A percentile compares a stretch with the other conserved stretches of the same genome.
phyloP scores from a whole-genome alignment of 352 stramenopile genomes.

The Globisporangium echinulatum region DNA sequence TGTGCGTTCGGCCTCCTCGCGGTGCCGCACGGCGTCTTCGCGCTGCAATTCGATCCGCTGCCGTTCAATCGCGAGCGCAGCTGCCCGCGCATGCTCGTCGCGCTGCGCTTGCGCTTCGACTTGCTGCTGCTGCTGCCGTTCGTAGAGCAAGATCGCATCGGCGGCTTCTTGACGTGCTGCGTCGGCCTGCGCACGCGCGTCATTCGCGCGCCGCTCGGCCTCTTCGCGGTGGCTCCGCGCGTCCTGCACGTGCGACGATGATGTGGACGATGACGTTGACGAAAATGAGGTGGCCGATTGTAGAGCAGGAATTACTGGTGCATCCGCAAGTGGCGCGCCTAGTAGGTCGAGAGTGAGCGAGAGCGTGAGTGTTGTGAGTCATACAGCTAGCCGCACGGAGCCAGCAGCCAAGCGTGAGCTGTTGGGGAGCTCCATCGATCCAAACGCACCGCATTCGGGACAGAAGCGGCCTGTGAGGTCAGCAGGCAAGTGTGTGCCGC shows the following conservation, averaged over 20 bases:
- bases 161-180: slow-evolving; percentile 34
- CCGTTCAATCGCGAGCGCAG: slow-evolving; percentile 28
- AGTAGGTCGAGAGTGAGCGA: neutral
- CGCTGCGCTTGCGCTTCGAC: slow-evolving; percentile 24
- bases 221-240: slow-evolving; percentile 35
- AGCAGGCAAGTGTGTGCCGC: slow-evolving; percentile 49
- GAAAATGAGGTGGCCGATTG: neutral
- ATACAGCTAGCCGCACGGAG: too few relatives aligned
- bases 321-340: slow-evolving; percentile 3
- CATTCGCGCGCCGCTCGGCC: slow-evolving; percentile 37
- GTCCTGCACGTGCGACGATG: slow-evolving; percentile 12
- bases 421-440: neutral
- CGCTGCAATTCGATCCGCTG: slow-evolving; percentile 45
- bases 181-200: slow-evolving; percentile 38
- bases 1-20: slow-evolving; percentile 49
- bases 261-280: neutral
- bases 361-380: neutral
- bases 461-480: slow-evolving; percentile 63
- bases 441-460: slow-evolving; percentile 61
- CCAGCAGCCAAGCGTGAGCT: too few relatives aligned
- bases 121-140: slow-evolving; percentile 42
- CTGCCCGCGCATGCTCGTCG: slow-evolving; percentile 20
- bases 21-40: slow-evolving; percentile 33
- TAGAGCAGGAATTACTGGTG: neutral
- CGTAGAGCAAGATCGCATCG: slow-evolving; percentile 33